Conservation (phyloP, 257 asterid species). For the Solanum chiquidenum region DNA sequence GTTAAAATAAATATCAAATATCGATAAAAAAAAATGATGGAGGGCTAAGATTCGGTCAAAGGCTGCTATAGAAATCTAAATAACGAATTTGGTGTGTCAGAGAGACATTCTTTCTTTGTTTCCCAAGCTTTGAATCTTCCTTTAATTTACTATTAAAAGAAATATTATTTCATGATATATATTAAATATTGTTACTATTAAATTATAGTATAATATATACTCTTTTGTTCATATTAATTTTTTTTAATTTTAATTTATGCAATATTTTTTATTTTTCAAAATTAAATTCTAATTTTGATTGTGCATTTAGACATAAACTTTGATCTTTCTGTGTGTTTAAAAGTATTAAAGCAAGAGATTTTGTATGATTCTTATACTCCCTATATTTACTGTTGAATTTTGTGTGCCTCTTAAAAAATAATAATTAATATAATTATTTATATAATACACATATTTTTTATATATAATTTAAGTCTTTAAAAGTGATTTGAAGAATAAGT, state of each 20-base stretch:
- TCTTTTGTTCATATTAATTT: too few relatives aligned
- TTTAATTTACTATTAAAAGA: background rate
- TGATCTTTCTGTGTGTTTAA: too few relatives aligned
- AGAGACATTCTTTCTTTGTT: constrained; percentile 24
- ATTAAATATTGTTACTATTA: background rate
- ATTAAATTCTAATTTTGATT: background rate
- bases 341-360: too few relatives aligned
- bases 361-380: background rate
- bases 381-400: too few relatives aligned
- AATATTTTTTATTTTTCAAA: background rate
- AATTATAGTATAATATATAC: background rate
- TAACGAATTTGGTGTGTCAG: constrained; percentile 18
- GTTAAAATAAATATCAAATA: background rate
- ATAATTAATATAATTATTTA: too few relatives aligned
- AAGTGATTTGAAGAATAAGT: background rate
- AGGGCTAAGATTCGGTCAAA: constrained; percentile 71
- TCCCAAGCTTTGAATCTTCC: background rate
- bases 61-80: constrained; percentile 29
- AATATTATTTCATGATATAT: too few relatives aligned
- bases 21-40: background rate
- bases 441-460: too few relatives aligned
- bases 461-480: background rate
- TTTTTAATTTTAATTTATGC: background rate
- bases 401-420: too few relatives aligned
- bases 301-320: background rate